Percentiles rank a stretch among this genome's conserved stretches.
Conservation (phyloP, 148 eudicot genomes). For the Suaeda aralocaspica region DNA sequence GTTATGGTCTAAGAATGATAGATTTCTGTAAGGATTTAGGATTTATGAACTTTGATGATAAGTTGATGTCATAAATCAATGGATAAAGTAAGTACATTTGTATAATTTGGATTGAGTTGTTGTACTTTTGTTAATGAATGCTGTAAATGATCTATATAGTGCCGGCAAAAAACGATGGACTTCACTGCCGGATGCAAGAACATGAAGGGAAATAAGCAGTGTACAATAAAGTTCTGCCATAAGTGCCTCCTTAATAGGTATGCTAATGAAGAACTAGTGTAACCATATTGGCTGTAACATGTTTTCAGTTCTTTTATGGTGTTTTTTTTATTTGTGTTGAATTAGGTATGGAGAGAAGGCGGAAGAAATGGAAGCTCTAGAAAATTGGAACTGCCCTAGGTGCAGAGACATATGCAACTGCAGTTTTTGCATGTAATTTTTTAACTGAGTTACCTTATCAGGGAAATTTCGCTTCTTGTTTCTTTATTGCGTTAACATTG, state of each 20-base stretch:
- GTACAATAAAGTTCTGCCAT: constrained; percentile 59
- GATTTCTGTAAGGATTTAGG: too few species aligned
- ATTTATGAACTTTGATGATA: background rate
- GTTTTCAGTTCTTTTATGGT: background rate
- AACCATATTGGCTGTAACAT: background rate
- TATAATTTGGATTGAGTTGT: background rate
- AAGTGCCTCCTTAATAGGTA: constrained; percentile 88
- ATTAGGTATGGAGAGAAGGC: constrained; percentile 84
- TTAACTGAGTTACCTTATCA: background rate
- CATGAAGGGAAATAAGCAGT: constrained; percentile 46
- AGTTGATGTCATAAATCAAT: background rate
- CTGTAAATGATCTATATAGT: constrained; percentile 34
- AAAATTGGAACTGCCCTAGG: constrained; percentile 79
- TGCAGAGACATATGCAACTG: constrained; percentile 92
- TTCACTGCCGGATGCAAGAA: constrained; percentile 71
- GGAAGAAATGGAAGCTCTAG: constrained; percentile 47
- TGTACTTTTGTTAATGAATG: constrained; percentile 9
- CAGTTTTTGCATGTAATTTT: constrained; percentile 76
- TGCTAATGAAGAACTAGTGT: background rate
- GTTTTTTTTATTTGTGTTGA: constrained; percentile 12
- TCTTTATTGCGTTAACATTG: background rate
- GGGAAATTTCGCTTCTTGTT: background rate
- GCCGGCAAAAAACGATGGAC: constrained; percentile 81
- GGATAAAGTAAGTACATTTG: background rate
- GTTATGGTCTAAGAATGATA: background rate